A percentile compares a stretch with the other conserved stretches of the same genome.
Evolutionary conservation across 129 eudicot species (phyloP).

Genomic region (Kitagawia praeruptora): DNA sequence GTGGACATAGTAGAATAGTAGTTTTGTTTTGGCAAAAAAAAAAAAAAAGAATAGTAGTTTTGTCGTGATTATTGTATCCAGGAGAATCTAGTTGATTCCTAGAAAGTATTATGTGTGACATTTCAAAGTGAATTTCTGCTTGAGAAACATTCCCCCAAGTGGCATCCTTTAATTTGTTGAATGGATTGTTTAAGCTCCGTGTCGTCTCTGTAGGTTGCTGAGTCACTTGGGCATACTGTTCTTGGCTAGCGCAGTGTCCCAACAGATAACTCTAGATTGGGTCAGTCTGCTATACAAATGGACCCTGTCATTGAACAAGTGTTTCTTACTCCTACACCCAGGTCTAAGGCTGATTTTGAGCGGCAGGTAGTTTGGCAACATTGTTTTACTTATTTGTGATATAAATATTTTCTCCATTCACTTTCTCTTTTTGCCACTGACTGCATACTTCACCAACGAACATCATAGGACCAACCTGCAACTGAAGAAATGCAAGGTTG

Average conservation of each 20-base stretch:
- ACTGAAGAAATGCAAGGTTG: too few species aligned
- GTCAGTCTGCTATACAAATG: constrained; percentile 74
- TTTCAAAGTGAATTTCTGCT: background rate
- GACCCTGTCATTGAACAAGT: constrained; percentile 96
- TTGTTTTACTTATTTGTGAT: background rate
- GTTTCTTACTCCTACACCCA: constrained; percentile 78
- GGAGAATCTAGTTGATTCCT: background rate
- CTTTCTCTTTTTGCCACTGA: too few species aligned
- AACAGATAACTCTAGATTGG: constrained; percentile 91
- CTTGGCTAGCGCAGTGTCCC: constrained; percentile 96
- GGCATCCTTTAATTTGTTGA: background rate
- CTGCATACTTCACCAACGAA: too few species aligned
- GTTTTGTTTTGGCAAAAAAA: too few species aligned
- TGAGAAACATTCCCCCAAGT: background rate
- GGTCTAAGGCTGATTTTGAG: constrained; percentile 79
- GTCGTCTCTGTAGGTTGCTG: constrained; percentile 63
- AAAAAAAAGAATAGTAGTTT: too few species aligned
- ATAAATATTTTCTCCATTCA: too few species aligned
- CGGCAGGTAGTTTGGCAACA: constrained; percentile 55
- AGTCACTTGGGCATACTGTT: constrained; percentile 96
- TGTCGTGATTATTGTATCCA: background rate
- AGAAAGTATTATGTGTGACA: background rate
- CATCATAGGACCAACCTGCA: too few species aligned
- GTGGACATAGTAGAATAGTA: too few species aligned
- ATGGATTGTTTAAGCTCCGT: background rate